A percentile compares a stretch with the other conserved stretches of the same genome.
Conservation (phyloP, 2,329 filamentous ascomycete species). For the Pseudocercospora fuligena region DNA sequence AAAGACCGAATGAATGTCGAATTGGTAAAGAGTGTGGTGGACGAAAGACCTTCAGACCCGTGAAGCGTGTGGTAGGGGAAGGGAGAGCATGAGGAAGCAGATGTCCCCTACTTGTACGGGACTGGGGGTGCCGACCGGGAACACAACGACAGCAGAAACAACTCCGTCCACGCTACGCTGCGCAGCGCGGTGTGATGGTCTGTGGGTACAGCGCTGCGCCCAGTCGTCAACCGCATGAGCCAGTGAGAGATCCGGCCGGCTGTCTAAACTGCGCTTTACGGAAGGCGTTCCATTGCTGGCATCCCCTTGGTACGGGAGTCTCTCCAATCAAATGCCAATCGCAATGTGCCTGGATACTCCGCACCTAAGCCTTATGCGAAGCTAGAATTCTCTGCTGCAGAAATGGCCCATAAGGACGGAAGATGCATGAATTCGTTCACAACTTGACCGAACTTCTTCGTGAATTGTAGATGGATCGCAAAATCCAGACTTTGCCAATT, state of each 20-base stretch:
- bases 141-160: constrained; percentile 3
- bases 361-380: constrained; percentile 23
- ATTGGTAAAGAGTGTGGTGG: constrained; percentile 31
- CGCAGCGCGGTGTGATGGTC: constrained; percentile 14
- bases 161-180: constrained; percentile 3
- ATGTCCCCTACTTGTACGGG: constrained; percentile 27
- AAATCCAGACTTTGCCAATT: neutral
- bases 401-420: constrained; percentile 17
- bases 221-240: constrained; percentile 13
- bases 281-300: constrained; percentile 12
- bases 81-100: constrained; percentile 19
- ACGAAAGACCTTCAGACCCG: constrained; percentile 34
- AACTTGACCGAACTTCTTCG: constrained; percentile 10
- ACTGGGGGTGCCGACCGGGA: constrained; percentile 11
- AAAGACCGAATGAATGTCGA: constrained; percentile 34
- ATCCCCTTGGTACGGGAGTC: constrained; percentile 19
- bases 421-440: constrained; percentile 16
- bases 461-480: constrained; percentile 5
- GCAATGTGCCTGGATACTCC: constrained; percentile 16
- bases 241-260: constrained; percentile 21
- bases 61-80: constrained; percentile 30
- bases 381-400: constrained; percentile 23
- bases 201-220: constrained; percentile 15
- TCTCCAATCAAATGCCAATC: constrained; percentile 23
- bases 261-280: constrained; percentile 11